Evolutionary conservation across 495 filamentous ascomycete species (phyloP), one percentile per base, ranked within the genome.

Genomic region (Penicillium longicatenatum): DNA sequence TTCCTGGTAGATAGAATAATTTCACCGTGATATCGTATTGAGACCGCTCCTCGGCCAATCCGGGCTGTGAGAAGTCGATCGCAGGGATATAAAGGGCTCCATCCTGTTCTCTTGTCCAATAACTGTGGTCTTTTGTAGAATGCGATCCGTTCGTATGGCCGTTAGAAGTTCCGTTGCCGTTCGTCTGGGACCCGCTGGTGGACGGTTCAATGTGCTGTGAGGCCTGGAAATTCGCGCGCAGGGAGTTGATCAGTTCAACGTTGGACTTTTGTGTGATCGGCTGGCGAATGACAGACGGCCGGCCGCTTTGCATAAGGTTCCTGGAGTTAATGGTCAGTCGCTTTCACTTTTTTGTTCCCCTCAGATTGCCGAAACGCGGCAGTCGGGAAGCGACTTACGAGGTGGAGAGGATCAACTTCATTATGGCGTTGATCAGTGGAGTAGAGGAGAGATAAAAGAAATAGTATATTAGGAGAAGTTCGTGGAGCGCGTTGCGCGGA

Each of bases 21-120:
- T 97, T 97, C 42, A 91, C 86, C 1, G 93, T 97, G 68, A 96
- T 95, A 72, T 96, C 90, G 77, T 97, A 96, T 61, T 90, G 84
- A 53, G 80, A 75, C 6, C 86, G 80, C 62, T 94, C 90, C 67
- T 96, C 93, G 26, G 86, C 75, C 21, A 97, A 74, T 0, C 88
- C 86, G 16, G 84, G 82, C 33, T 78, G 70, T n/a, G 80, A 73
- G 78, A 89, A 90, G 68, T 92, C 84, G 52, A 90, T 84, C 42
- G 86, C 81, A 35, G 92, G 92, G 47, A 96, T 85, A 61, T 89
- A 94, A 39, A 92, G 80, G 3, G 78, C 77, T 37, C 76, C 79
- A 8, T 77, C 81, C 33, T 85, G 72, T 39, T 78, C 71, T 37
- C 73, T 72, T 1, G 90, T 96, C 92, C 92, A 96, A 19, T 74